phyloP scores from a whole-genome alignment of 768 basidiomycete species.

The Multifurca ochricompacta region DNA sequence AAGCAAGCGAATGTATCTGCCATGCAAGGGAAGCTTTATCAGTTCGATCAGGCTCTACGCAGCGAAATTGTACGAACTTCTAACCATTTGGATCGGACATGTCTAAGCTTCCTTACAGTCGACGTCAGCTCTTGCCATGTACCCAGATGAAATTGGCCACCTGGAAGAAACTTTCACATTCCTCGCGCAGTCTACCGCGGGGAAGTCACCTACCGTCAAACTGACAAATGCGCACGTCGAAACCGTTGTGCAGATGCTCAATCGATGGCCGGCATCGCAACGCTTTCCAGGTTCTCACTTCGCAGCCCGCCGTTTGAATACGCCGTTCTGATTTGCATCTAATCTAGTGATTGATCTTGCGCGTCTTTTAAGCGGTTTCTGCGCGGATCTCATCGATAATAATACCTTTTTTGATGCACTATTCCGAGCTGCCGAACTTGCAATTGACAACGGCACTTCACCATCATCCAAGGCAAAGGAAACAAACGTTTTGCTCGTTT shows the following conservation, averaged over 20 bases:
- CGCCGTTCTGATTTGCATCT: neutral
- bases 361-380: conserved; percentile 64
- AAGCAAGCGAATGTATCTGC: conserved; percentile 75
- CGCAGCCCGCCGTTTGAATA: neutral
- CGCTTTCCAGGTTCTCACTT: conserved; percentile 57
- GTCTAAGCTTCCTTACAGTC: conserved; percentile 37
- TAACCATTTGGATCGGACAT: neutral
- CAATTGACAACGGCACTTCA: conserved; percentile 39
- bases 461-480: conserved; percentile 65
- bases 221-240: conserved; percentile 49
- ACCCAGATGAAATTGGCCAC: conserved; percentile 48
- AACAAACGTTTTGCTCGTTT: conserved; percentile 73
- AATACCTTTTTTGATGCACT: conserved; percentile 52
- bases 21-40: conserved; percentile 70
- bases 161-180: conserved; percentile 59
- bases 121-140: conserved; percentile 62
- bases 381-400: conserved; percentile 42
- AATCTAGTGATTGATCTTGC: conserved; percentile 74
- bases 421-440: conserved; percentile 64
- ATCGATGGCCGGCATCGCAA: conserved; percentile 66
- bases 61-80: conserved; percentile 56
- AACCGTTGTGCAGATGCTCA: conserved; percentile 52
- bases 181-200: conserved; percentile 42
- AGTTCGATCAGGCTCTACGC: conserved; percentile 62
- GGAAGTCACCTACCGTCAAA: conserved; percentile 27